Base-by-base conservation (phyloP, 1,139 yeast genomes). In the Waltiozyma sp. region DNA sequence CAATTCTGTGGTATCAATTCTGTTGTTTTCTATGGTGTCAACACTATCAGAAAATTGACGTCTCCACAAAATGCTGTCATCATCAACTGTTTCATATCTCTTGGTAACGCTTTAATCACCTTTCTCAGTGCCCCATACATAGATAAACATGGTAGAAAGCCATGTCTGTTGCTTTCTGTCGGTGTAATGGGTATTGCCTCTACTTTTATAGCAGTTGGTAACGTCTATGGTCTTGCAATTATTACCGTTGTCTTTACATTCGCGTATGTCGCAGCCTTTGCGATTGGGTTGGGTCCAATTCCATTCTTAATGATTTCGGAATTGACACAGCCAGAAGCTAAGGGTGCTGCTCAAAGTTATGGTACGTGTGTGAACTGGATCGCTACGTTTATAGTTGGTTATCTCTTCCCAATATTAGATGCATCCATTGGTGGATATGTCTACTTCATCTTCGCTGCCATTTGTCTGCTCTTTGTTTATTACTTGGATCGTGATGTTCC, bases 1-100 rank as follows among this genome's bases (percentile, higher is more conserved):
- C 98, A 91, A 59, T 75, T 89, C 49, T 80, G 89, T 53, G 98
- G 98, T 24, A 85, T 91, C 58, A 91, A 91, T 61, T 78, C 95
- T 1, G 87, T 91, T 48, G 77, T 89, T 23, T 87, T 89, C 59
- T 91, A 89, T 59, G 97, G 98, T 4, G 96, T 88, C 4, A 75
- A 86, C 8, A 84, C 89, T 4, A 69, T 91, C 44, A 70, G 81
- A 18, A 67, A 75, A 8, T 68, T 83, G 3, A 72, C 85, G 52
- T 19, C 38, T n/a, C 96, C 96, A 2, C 65, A 72, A 19, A 69
- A 75, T 45, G 82, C 96, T 3, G 73, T 84, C 10, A 54, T 70
- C 28, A 75, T 88, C 48, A 88, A 87, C 57, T 79, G 91, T 54
- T 60, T 79, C 43, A 81, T 91, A 36, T 83, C 95, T 2, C 54